phyloP scores from a whole-genome alignment of 257 asterid species.

The Nicotiana benthamiana region DNA sequence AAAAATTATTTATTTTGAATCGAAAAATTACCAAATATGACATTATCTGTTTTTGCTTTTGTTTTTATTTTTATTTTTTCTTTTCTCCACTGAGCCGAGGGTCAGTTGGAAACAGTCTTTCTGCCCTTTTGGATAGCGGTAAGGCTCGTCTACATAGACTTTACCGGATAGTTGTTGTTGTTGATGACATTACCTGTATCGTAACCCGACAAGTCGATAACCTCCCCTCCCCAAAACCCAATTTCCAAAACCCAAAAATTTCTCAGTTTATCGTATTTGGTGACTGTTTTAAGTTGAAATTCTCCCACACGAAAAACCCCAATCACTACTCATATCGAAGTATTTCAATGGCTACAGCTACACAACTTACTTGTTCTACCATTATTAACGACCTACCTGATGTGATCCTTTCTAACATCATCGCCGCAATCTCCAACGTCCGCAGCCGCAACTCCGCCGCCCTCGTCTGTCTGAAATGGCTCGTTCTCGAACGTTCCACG shows the following conservation, averaged over 20 bases:
- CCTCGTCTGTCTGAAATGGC: constrained; percentile 67
- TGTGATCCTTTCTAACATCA: constrained; percentile 55
- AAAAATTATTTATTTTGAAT: no score
- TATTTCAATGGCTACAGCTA: background rate
- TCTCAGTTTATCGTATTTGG: background rate
- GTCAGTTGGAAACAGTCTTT: no score
- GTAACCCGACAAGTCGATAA: background rate
- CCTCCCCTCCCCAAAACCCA: background rate
- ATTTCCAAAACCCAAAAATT: background rate
- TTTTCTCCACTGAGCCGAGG: no score
- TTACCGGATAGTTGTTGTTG: no score
- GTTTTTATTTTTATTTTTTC: no score
- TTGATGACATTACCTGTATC: no score
- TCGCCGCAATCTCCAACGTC: constrained; percentile 57
- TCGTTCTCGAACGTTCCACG: constrained; percentile 53
- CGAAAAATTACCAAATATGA: no score
- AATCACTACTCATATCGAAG: background rate
- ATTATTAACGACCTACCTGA: constrained; percentile 64
- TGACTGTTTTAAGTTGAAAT: background rate
- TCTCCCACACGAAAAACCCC: background rate
- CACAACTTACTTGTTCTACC: constrained; percentile 19
- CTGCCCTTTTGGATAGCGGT: no score
- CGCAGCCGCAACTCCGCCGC: constrained; percentile 82
- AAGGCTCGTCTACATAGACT: no score
- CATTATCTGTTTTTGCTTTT: no score